Evolutionary conservation across 1,139 yeast species (phyloP).

Genomic region (Geotrichum phurueaensis): DNA sequence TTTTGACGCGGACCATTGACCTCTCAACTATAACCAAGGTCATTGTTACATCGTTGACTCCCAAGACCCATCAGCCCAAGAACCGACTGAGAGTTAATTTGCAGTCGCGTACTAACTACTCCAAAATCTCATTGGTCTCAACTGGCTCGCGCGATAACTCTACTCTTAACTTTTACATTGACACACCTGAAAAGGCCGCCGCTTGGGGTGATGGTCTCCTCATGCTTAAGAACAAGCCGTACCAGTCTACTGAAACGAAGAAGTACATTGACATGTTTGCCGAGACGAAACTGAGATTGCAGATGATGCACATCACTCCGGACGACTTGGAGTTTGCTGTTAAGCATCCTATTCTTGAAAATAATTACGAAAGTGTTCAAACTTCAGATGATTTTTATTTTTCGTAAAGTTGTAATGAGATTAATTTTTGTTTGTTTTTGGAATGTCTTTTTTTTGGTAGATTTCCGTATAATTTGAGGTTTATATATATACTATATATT

Average conservation of each 20-base stretch:
- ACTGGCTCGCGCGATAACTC: constrained; percentile 27
- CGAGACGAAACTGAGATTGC: constrained; percentile 59
- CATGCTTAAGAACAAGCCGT: constrained; percentile 44
- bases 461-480: background rate
- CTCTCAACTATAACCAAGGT: constrained; percentile 26
- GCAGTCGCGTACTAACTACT: constrained; percentile 28
- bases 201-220: constrained; percentile 80
- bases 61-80: constrained; percentile 20
- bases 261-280: constrained; percentile 53
- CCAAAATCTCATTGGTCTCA: constrained; percentile 27
- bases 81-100: constrained; percentile 27
- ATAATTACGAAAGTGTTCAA: constrained; percentile 16
- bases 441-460: background rate
- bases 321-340: constrained; percentile 33
- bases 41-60: constrained; percentile 24
- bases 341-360: constrained; percentile 3
- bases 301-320: constrained; percentile 51
- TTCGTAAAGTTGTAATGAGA: constrained; percentile 13
- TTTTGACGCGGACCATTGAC: constrained; percentile 27
- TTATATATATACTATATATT: too few species aligned
- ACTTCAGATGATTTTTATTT: constrained; percentile 30
- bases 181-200: constrained; percentile 62
- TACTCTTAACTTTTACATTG: constrained; percentile 55
- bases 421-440: background rate
- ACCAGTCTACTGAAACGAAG: constrained; percentile 53